These are phyloP conservation scores for Bruguiera hainesii DNA, from an alignment of 441 rosid genomes.

Conservation along the genomic window DNA sequence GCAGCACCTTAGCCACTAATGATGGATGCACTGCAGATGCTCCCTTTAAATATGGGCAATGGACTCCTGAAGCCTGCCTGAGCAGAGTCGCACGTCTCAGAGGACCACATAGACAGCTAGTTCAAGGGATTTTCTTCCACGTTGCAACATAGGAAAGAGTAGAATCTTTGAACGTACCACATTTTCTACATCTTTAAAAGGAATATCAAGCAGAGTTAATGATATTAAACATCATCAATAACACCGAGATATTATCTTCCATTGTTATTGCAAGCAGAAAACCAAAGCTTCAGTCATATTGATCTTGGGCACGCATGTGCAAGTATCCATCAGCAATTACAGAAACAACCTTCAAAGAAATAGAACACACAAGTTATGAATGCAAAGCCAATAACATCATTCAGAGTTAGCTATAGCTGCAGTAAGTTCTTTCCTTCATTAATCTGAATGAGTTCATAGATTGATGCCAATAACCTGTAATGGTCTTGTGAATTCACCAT, in stretches of 20 bases:
- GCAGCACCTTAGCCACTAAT: conserved; percentile 73
- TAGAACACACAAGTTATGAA: neutral
- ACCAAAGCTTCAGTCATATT: conserved; percentile 11
- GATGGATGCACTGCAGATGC: conserved; percentile 73
- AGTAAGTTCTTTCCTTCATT: conserved; percentile 49
- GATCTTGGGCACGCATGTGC: neutral
- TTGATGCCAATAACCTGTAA: conserved; percentile 74
- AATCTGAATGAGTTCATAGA: conserved; percentile 61
- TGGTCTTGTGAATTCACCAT: conserved; percentile 84
- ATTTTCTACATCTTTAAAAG: conserved; percentile 72
- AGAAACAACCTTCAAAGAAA: neutral
- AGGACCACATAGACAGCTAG: conserved; percentile 12
- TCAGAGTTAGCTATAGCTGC: conserved; percentile 64
- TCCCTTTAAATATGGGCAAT: conserved; percentile 71
- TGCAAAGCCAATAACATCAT: conserved; percentile 11
- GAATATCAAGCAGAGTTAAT: conserved; percentile 68
- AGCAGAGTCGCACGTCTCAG: conserved; percentile 17
- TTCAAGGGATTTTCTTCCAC: neutral
- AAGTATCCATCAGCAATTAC: neutral
- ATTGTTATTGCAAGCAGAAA: conserved; percentile 57
- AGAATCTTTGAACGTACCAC: conserved; percentile 42
- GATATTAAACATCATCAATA: conserved; percentile 60
- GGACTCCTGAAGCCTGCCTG: conserved; percentile 55
- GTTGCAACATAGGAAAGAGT: neutral
- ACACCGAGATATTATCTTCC: conserved; percentile 81